Conservation (phyloP, 1,284 basidiomycete genomes). For the Microbotryum scabiosae region DNA sequence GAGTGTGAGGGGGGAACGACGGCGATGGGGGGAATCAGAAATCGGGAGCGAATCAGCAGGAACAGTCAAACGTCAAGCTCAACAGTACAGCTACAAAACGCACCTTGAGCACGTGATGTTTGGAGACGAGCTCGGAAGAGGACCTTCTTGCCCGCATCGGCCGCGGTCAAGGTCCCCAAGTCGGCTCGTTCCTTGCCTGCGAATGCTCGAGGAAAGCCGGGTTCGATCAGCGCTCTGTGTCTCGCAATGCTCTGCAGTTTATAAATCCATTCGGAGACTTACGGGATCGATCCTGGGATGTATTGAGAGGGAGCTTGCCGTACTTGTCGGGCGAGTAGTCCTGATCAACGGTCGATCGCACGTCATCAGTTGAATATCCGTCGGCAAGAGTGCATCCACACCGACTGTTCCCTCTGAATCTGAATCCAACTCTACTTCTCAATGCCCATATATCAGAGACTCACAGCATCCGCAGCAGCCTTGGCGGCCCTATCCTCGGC, state of each 20-base stretch:
- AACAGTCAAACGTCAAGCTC: neutral
- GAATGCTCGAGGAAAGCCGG: neutral
- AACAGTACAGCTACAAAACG: constrained; percentile 28
- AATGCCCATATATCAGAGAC: constrained; percentile 32
- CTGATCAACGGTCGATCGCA: constrained; percentile 40
- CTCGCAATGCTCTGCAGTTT: neutral
- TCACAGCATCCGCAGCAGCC: constrained; percentile 62
- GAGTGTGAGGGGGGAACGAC: neutral
- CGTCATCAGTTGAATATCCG: too few relatives aligned
- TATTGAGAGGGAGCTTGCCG: constrained; percentile 82
- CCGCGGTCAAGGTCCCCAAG: constrained; percentile 60
- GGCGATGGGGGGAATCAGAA: neutral
- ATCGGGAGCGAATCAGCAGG: neutral
- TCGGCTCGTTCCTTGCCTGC: constrained; percentile 44
- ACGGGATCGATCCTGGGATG: constrained; percentile 62
- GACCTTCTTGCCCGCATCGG: constrained; percentile 67
- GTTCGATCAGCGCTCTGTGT: neutral
- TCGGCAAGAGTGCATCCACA: neutral
- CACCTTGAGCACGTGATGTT: constrained; percentile 80
- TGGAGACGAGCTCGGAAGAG: constrained; percentile 84
- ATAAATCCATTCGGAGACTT: too few relatives aligned
- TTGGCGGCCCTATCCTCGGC: constrained; percentile 66
- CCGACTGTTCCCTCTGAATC: neutral
- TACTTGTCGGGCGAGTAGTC: constrained; percentile 82
- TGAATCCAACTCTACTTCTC: constrained; percentile 4